Percentiles rank a stretch among this genome's conserved stretches.
Evolutionary conservation across 768 basidiomycete species (phyloP).

Genomic region (Mycena indigotica): DNA sequence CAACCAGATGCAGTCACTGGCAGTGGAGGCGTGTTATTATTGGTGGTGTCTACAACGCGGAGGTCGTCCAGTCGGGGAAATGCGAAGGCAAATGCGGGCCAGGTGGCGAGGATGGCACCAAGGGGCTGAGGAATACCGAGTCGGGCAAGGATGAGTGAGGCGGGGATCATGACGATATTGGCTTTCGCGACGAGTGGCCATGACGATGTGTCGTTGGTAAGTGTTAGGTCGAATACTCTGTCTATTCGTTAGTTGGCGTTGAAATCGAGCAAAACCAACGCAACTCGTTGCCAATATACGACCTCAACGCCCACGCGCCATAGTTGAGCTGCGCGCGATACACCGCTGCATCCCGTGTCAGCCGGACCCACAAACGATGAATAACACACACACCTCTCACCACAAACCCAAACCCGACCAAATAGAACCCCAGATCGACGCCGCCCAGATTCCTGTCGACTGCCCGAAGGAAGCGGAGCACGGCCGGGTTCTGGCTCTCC

Average conservation of each 20-base stretch:
- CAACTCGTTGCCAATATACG: slow-evolving; percentile 74
- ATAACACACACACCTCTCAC: slow-evolving; percentile 55
- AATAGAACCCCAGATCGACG: slow-evolving; percentile 51
- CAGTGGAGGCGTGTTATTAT: slow-evolving; percentile 40
- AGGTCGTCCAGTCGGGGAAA: too few relatives aligned
- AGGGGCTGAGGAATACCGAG: slow-evolving; percentile 44
- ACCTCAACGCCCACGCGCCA: slow-evolving; percentile 69
- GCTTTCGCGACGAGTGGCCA: slow-evolving; percentile 80
- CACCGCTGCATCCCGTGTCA: slow-evolving; percentile 32
- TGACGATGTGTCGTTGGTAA: slow-evolving; percentile 67
- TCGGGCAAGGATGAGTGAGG: slow-evolving; percentile 67
- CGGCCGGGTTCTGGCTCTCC: slow-evolving; percentile 60
- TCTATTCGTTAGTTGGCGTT: not conserved
- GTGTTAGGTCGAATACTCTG: slow-evolving; percentile 63
- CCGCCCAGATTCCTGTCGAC: slow-evolving; percentile 59
- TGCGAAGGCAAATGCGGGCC: slow-evolving; percentile 44
- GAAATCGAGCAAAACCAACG: slow-evolving; percentile 21
- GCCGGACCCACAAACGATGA: not conserved
- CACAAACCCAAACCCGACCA: slow-evolving; percentile 53
- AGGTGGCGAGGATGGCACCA: slow-evolving; percentile 49
- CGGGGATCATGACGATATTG: slow-evolving; percentile 72
- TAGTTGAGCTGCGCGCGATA: slow-evolving; percentile 62
- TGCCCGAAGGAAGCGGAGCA: slow-evolving; percentile 52
- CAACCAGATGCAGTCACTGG: slow-evolving; percentile 35
- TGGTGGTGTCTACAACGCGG: too few relatives aligned